These are phyloP conservation scores for Stachybotrys chartarum DNA, from an alignment of 2,329 filamentous ascomycete genomes.

Conservation along the genomic window DNA sequence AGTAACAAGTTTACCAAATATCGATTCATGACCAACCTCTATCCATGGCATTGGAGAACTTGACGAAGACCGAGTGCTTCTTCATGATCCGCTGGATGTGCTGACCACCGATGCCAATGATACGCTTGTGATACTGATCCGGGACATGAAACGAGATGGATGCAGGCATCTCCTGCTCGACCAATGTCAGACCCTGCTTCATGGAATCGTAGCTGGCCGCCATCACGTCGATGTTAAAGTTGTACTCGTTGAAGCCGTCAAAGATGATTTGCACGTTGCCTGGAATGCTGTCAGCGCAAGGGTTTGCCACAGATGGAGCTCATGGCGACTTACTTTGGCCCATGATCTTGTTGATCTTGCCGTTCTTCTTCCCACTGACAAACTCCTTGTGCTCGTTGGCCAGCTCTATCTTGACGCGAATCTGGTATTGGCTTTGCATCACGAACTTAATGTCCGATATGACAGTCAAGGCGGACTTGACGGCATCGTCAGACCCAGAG, in stretches of 20 bases:
- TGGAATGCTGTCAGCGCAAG: conserved; percentile 23
- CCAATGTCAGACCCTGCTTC: conserved; percentile 83
- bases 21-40: conserved; percentile 47
- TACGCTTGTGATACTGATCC: conserved; percentile 98
- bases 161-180: conserved; percentile 98
- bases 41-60: conserved; percentile 99
- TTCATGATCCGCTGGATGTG: conserved; percentile 99
- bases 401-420: conserved; percentile 96
- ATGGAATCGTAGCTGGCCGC: conserved; percentile 88
- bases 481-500: conserved; percentile 91
- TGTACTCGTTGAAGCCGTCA: conserved; percentile 98
- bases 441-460: conserved; percentile 90
- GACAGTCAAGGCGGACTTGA: conserved; percentile 90
- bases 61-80: conserved; percentile 99
- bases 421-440: conserved; percentile 79
- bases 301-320: not conserved
- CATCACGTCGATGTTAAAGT: conserved; percentile 98
- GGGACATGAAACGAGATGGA: conserved; percentile 99
- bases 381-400: conserved; percentile 99
- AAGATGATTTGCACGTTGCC: conserved; percentile 98
- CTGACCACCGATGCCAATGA: conserved; percentile 96
- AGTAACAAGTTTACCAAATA: conserved; percentile 9
- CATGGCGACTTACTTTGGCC: conserved; percentile 61
- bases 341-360: conserved; percentile 99
- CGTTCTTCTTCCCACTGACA: conserved; percentile 98